Evolutionary conservation across 2,329 filamentous ascomycete species (phyloP).

Genomic region (Phaeomoniella chlamydospora): DNA sequence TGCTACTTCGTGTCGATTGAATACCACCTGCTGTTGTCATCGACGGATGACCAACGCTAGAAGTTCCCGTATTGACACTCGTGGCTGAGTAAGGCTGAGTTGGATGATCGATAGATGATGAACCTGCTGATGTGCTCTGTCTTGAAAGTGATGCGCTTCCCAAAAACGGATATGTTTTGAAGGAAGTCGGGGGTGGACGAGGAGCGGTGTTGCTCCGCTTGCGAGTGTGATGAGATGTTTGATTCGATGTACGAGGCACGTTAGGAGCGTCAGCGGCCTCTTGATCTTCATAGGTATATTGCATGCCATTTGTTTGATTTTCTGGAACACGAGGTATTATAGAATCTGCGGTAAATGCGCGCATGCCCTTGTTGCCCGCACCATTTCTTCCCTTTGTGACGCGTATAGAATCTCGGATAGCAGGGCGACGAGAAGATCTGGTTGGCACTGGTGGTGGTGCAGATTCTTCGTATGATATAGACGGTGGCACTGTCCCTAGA

Average conservation of each 20-base stretch:
- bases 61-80: conserved; percentile 27
- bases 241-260: conserved; percentile 37
- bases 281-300: conserved; percentile 13
- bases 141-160: conserved; percentile 26
- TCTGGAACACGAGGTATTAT: conserved; percentile 15
- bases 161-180: conserved; percentile 65
- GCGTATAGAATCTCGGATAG: conserved; percentile 78
- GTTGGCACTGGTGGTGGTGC: conserved; percentile 28
- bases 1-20: conserved; percentile 13
- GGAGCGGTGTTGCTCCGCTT: conserved; percentile 85
- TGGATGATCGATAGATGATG: conserved; percentile 3
- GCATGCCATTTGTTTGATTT: conserved; percentile 12
- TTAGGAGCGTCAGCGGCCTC: conserved; percentile 24
- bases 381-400: conserved; percentile 62
- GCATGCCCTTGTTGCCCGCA: conserved; percentile 19
- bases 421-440: conserved; percentile 35
- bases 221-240: conserved; percentile 51
- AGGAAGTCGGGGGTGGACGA: conserved; percentile 50
- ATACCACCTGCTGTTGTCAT: conserved; percentile 24
- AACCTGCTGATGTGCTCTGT: conserved; percentile 7
- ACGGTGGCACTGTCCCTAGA: conserved; percentile 43
- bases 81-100: conserved; percentile 8
- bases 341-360: conserved; percentile 19
- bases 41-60: conserved; percentile 18
- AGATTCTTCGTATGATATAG: conserved; percentile 28